Evolutionary conservation across 2,329 filamentous ascomycete genomes (phyloP), one percentile per base, ranked within the genome.

Genomic region (Aaosphaeria arxii): DNA sequence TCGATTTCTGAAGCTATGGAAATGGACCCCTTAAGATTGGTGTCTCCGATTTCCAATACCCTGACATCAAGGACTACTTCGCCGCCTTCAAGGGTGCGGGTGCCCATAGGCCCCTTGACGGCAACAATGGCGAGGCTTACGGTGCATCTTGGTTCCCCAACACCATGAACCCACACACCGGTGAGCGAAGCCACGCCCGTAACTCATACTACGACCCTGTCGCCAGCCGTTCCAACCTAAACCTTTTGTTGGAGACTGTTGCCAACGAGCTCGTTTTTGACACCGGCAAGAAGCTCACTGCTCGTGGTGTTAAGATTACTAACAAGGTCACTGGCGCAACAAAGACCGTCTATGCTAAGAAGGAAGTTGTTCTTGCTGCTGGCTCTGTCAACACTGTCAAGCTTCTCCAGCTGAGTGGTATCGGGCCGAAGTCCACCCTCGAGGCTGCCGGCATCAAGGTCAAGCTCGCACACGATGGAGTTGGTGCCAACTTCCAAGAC

Each of bases 321-420:
- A 43, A 56, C 38, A 56, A 52, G n/a, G 50, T 52, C 30, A 58
- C 51, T 5, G 49, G 49, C n/a, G 42, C 42, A 6, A 53, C 53
- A 5, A 53, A 42, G 13, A 59, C 50, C 6, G 54, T 60, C 1
- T 60, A 61, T 42, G 64, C 62, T 4, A 62, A 53, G 39, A 59
- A 62, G 31, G 84, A 87, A 55, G 75, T 86, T 5, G 74, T 87
- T 13, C 61, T 87, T 1, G 81, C 81, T 1, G 84, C 84, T 2
- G 77, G 74, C 29, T 69, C 62, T 80, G 30, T 76, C 78, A 57
- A 83, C 79, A 6, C 84, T 77, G 2, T 80, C 79, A 63, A 68
- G 84, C 17, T 74, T 83, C 13, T 69, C 6, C 63, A 67, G 28
- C 51, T 61, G 11, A 64, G 61, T 38, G 66, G 65, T 5, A 56